Percentiles rank a stretch among this genome's conserved stretches.
phyloP scores from a whole-genome alignment of 2,329 filamentous ascomycete species.

The Hysterium pulicare region DNA sequence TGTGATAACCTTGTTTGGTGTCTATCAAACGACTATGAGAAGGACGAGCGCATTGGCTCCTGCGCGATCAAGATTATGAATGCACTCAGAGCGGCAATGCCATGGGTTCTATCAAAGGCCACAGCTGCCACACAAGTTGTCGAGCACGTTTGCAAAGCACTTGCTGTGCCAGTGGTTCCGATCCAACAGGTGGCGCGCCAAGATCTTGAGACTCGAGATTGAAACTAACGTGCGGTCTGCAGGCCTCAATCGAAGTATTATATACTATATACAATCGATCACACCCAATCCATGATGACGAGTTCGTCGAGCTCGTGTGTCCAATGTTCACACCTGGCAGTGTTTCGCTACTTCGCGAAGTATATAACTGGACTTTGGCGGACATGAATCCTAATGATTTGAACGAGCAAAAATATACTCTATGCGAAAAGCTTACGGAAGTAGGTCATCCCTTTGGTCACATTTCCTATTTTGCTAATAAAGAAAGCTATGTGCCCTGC shows the following conservation, averaged over 20 bases:
- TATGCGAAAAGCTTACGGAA: slow-evolving; percentile 93
- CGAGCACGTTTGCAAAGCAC: slow-evolving; percentile 37
- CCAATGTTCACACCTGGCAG: slow-evolving; percentile 74
- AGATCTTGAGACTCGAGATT: not conserved
- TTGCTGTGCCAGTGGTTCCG: slow-evolving; percentile 34
- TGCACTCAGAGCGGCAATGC: slow-evolving; percentile 73
- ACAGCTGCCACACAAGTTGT: slow-evolving; percentile 55
- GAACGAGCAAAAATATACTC: slow-evolving; percentile 86
- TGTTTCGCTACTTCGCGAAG: slow-evolving; percentile 66
- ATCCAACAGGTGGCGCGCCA: slow-evolving; percentile 30
- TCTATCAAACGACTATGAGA: slow-evolving; percentile 61
- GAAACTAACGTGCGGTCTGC: slow-evolving; percentile 13
- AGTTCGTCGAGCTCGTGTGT: slow-evolving; percentile 73
- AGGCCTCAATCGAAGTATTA: slow-evolving; percentile 71
- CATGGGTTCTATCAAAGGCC: slow-evolving; percentile 84
- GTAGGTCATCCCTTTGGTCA: slow-evolving; percentile 47
- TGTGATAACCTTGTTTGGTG: slow-evolving; percentile 72
- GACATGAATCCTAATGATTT: slow-evolving; percentile 77
- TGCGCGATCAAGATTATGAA: slow-evolving; percentile 75
- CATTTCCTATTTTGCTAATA: slow-evolving; percentile 18
- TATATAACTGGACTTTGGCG: slow-evolving; percentile 77
- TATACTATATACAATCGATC: slow-evolving; percentile 73
- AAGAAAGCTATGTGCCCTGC: slow-evolving; percentile 72
- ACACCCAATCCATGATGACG: slow-evolving; percentile 68
- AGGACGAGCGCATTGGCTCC: slow-evolving; percentile 63